These are phyloP conservation scores for Globisporangium cederbergense DNA, from an alignment of 352 stramenopile species.

Conservation along the genomic window DNA sequence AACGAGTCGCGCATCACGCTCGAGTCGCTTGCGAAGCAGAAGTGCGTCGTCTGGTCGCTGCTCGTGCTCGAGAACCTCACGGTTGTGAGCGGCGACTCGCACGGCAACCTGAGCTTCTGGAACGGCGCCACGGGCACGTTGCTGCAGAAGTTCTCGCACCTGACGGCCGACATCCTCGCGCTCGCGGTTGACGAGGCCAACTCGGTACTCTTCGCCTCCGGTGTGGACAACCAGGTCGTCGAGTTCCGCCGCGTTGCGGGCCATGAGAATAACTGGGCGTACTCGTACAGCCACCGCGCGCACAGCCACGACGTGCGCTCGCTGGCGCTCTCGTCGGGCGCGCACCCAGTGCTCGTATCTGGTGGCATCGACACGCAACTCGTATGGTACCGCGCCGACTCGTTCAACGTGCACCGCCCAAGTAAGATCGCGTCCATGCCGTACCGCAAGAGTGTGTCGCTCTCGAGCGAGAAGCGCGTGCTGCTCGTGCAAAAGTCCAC, in stretches of 20 bases:
- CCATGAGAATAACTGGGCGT: constrained; percentile 57
- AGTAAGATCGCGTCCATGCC: constrained; percentile 89
- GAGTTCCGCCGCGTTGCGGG: constrained; percentile 59
- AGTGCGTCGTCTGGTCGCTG: constrained; percentile 88
- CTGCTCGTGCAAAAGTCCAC: constrained; percentile 73
- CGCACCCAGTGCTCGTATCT: constrained; percentile 79
- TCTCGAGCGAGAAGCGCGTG: constrained; percentile 64
- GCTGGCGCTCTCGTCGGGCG: constrained; percentile 63
- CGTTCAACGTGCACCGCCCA: constrained; percentile 83
- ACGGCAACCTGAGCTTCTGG: constrained; percentile 93
- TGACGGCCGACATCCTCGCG: constrained; percentile 89
- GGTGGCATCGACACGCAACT: constrained; percentile 93
- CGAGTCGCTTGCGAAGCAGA: constrained; percentile 73
- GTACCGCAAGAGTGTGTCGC: constrained; percentile 61
- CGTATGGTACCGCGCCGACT: constrained; percentile 84
- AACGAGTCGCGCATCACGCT: constrained; percentile 85
- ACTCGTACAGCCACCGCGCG: constrained; percentile 84
- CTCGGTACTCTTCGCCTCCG: constrained; percentile 89
- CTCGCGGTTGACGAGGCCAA: constrained; percentile 83
- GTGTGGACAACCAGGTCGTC: constrained; percentile 92
- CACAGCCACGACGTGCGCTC: constrained; percentile 90
- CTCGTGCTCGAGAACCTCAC: constrained; percentile 88
- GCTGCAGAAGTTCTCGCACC: constrained; percentile 90
- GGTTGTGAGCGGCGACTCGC: constrained; percentile 91
- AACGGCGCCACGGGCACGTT: constrained; percentile 90